Evolutionary conservation across 345 rosid species (phyloP).

Genomic region (Stellera chamaejasme): DNA sequence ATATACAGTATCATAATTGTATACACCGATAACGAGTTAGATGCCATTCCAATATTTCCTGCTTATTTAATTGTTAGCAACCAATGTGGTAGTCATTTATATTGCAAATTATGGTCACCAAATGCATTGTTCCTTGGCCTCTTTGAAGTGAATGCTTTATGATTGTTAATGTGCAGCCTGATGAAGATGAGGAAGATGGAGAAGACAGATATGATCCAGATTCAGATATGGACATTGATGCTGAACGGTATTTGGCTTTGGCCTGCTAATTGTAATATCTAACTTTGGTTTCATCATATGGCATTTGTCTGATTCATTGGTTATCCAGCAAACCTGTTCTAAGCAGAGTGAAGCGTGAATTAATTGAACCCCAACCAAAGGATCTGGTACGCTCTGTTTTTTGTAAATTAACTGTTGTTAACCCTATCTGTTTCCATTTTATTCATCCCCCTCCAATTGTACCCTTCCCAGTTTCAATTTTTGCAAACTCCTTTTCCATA

Average conservation of each 20-base stretch:
- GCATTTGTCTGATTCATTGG: slow-evolving; percentile 7
- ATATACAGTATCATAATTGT: no score
- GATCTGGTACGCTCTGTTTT: slow-evolving; percentile 37
- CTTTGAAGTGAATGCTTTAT: background rate
- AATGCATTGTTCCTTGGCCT: no score
- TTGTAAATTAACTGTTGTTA: background rate
- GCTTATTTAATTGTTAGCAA: no score
- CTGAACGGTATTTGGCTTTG: slow-evolving; percentile 44
- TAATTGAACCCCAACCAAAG: slow-evolving; percentile 49
- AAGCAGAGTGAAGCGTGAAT: slow-evolving; percentile 77
- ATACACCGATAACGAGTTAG: no score
- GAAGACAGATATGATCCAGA: slow-evolving; percentile 84
- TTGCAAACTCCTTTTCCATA: no score
- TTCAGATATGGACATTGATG: slow-evolving; percentile 77
- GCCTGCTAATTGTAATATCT: background rate
- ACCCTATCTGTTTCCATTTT: background rate
- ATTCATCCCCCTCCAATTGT: no score
- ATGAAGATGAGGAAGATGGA: slow-evolving; percentile 73
- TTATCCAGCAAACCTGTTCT: slow-evolving; percentile 54
- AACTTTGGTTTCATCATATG: background rate
- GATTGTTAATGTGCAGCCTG: slow-evolving; percentile 33
- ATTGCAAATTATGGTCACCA: no score
- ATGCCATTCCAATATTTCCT: no score
- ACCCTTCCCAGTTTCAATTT: no score
- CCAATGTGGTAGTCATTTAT: no score